Percentiles rank a stretch among this genome's conserved stretches.
phyloP scores from a whole-genome alignment of 2,329 filamentous ascomycete genomes.

The Cryoendolithus antarcticus region DNA sequence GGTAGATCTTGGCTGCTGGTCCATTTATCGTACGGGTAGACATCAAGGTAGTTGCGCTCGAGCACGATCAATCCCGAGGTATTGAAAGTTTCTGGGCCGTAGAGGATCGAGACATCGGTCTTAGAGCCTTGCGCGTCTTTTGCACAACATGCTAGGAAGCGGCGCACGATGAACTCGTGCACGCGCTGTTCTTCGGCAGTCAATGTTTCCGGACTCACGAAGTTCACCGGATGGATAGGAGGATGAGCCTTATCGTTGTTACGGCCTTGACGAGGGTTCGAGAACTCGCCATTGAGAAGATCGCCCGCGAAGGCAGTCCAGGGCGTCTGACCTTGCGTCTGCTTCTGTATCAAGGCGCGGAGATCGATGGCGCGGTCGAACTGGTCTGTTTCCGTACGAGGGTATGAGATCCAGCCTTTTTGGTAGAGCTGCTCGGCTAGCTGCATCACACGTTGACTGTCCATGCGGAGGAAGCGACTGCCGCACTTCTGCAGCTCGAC shows the following conservation, averaged over 20 bases:
- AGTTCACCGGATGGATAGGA: constrained; percentile 91
- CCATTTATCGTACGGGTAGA: constrained; percentile 96
- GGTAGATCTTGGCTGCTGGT: constrained; percentile 75
- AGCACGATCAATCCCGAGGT: constrained; percentile 75
- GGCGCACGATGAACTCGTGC: constrained; percentile 84
- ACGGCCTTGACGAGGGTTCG: constrained; percentile 66
- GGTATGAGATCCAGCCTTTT: constrained; percentile 93
- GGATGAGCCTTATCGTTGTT: constrained; percentile 97
- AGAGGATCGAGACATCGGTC: constrained; percentile 73
- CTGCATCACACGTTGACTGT: constrained; percentile 79
- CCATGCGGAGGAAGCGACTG: constrained; percentile 78
- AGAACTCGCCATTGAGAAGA: constrained; percentile 64
- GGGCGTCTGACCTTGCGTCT: constrained; percentile 52
- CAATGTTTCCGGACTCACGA: constrained; percentile 51
- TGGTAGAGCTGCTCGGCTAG: constrained; percentile 80
- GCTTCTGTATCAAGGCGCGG: constrained; percentile 66
- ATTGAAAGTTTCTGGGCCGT: constrained; percentile 71
- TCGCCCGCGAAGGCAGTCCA: constrained; percentile 75
- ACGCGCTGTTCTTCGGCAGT: constrained; percentile 54
- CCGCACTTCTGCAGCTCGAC: constrained; percentile 96
- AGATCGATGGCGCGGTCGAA: constrained; percentile 88
- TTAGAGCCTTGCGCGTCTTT: constrained; percentile 81
- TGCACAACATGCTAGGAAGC: constrained; percentile 91
- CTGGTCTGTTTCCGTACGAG: constrained; percentile 90
- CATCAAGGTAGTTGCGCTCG: constrained; percentile 84